These are phyloP conservation scores for Daedaleopsis sinensis DNA, from an alignment of 768 basidiomycete genomes.

Conservation along the genomic window DNA sequence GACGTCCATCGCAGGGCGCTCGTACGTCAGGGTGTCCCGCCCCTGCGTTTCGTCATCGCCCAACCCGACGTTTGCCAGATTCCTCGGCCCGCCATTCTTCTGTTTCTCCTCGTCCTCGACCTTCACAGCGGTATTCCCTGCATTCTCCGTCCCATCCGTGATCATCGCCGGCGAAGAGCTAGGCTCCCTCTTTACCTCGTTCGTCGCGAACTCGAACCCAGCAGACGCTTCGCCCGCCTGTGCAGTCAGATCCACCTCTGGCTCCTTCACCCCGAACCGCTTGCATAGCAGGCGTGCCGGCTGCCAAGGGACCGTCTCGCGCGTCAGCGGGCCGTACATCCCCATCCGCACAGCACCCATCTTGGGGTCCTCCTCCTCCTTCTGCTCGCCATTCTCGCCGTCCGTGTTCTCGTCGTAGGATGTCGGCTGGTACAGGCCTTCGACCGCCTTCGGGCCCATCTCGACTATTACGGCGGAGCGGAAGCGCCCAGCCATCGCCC, in stretches of 20 bases:
- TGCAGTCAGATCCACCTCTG: conserved; percentile 57
- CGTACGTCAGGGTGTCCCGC: conserved; percentile 83
- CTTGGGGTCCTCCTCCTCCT: conserved; percentile 72
- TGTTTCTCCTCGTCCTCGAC: background rate
- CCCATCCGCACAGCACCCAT: conserved; percentile 82
- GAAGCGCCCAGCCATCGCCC: conserved; percentile 95
- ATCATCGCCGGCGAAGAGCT: conserved; percentile 16
- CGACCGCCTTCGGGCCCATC: conserved; percentile 57
- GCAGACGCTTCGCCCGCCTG: conserved; percentile 16
- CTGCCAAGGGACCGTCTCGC: conserved; percentile 74
- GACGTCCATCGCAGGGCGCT: conserved; percentile 86
- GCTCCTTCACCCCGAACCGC: conserved; percentile 90
- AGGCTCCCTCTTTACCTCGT: conserved; percentile 9
- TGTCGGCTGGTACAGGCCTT: conserved; percentile 68
- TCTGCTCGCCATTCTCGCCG: conserved; percentile 42
- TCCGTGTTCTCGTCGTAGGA: background rate
- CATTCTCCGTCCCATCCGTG: conserved; percentile 4
- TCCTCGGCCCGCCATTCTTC: conserved; percentile 35
- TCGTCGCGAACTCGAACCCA: conserved; percentile 17
- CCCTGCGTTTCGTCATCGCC: conserved; percentile 94
- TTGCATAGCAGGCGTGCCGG: conserved; percentile 90
- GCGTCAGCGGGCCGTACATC: conserved; percentile 89
- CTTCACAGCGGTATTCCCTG: background rate
- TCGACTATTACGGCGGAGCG: conserved; percentile 80
- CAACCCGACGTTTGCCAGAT: conserved; percentile 81